Evolutionary conservation across 345 rosid genomes (phyloP), one percentile per base, ranked within the genome.

Genomic region (Bruguiera gymnorhiza): DNA sequence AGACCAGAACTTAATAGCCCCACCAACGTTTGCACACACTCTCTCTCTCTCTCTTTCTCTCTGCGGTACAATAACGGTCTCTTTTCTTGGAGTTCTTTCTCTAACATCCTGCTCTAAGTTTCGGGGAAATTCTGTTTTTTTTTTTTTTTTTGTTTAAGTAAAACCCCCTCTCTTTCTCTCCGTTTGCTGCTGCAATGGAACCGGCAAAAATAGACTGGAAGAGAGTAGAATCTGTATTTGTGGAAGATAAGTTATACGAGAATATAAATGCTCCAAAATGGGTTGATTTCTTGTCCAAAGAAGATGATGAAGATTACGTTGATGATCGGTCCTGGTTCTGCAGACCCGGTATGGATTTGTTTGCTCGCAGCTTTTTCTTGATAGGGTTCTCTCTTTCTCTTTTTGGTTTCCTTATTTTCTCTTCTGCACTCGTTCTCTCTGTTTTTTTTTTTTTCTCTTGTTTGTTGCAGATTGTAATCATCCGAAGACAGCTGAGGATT

Each of bases 171-270:
- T 66, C 36, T 56, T n/a, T 31, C 29, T 9, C 29, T 27, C 60
- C 60, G 70, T 32, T 54, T 58, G 56, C 56, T 27, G 48, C 66
- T 37, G 8, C 51, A 26, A 88, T 94, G 98, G 96, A 94, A 69
- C 90, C 96, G 26, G 98, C 96, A 2, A 86, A 88, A 54, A 95
- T 95, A 60, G 99, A 95, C 46, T 95, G 99, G 99, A 90, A 85
- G 71, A 84, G 81, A 69, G 67, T 92, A 29, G 91, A 92, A 18
- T 95, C 91, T 30, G 82, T 84, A 61, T 95, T 83, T 75, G 87
- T 80, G 0, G 92, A 88, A 76, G 97, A 92, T 62, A 72, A 66
- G 6, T 75, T 84, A 32, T 95, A 95, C 66, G 99, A 95, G 83
- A 86, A 84, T 83, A 79, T 95, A 29, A 76, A 79, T 52, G 99